phyloP scores from a whole-genome alignment of 495 filamentous ascomycete species.

The Trichoderma orchidacearum region DNA sequence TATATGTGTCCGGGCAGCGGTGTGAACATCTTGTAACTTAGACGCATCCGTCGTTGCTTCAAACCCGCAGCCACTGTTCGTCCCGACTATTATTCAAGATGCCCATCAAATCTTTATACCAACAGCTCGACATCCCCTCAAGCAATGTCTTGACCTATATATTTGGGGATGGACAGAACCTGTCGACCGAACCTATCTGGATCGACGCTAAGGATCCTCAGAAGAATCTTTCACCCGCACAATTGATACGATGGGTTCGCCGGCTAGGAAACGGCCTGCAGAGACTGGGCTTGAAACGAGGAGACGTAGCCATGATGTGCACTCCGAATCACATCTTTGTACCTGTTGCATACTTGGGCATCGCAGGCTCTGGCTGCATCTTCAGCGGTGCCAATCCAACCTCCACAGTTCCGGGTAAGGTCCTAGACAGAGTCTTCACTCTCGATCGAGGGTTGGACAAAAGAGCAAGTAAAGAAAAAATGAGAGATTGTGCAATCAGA shows the following conservation, averaged over 20 bases:
- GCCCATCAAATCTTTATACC: neutral
- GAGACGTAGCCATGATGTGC: constrained; percentile 63
- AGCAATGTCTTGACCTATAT: constrained; percentile 21
- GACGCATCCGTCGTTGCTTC: too few species aligned
- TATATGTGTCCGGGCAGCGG: too few species aligned
- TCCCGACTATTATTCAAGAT: too few species aligned
- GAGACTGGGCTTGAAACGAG: constrained; percentile 46
- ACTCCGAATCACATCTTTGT: constrained; percentile 63
- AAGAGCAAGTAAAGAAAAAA: too few species aligned
- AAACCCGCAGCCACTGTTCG: too few species aligned
- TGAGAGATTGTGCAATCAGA: too few species aligned
- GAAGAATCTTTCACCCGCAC: neutral
- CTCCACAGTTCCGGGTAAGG: constrained; percentile 43
- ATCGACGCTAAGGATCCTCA: constrained; percentile 25
- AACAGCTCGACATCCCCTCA: constrained; percentile 41
- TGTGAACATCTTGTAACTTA: too few species aligned
- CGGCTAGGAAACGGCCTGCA: constrained; percentile 59
- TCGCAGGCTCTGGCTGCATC: constrained; percentile 64
- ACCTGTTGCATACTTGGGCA: constrained; percentile 56
- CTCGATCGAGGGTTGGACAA: too few species aligned
- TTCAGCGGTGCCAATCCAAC: constrained; percentile 71
- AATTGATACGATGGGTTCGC: constrained; percentile 3
- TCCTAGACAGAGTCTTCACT: too few species aligned
- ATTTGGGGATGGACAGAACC: neutral
- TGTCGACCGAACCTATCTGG: constrained; percentile 47